Evolutionary conservation across 2,329 filamentous ascomycete genomes (phyloP).

Genomic region (Neocucurbitaria cava): DNA sequence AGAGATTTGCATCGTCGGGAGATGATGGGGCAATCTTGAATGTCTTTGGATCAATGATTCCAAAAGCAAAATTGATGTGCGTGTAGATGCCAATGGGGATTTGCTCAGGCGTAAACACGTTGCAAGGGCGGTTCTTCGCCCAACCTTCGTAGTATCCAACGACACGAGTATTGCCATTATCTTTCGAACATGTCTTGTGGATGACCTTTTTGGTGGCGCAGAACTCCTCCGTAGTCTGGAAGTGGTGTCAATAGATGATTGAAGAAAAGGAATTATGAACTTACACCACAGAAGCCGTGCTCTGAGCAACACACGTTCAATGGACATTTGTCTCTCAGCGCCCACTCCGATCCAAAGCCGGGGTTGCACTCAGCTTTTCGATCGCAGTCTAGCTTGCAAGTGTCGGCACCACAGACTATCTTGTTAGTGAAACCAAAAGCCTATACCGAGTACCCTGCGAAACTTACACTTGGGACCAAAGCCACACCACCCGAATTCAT

Average conservation of each 20-base stretch:
- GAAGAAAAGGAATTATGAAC: background rate
- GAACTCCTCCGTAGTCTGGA: background rate
- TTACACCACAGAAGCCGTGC: conserved; percentile 2
- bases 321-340: too few species aligned
- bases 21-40: conserved; percentile 2
- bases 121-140: background rate
- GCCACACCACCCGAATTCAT: background rate
- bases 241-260: background rate
- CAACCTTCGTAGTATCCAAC: conserved; percentile 22
- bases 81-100: background rate
- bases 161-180: background rate
- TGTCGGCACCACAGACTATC: background rate
- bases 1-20: background rate
- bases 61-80: conserved; percentile 7
- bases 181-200: conserved; percentile 2
- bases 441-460: background rate
- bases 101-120: background rate
- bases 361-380: conserved; percentile 1
- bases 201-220: conserved; percentile 2
- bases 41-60: background rate
- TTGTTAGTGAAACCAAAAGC: background rate
- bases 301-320: conserved; percentile 2
- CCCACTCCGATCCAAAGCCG: background rate
- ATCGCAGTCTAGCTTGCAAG: background rate
- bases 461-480: conserved; percentile 1